These are phyloP conservation scores for Colletotrichum eremochloae DNA, from an alignment of 2,329 filamentous ascomycete species.

Conservation along the genomic window DNA sequence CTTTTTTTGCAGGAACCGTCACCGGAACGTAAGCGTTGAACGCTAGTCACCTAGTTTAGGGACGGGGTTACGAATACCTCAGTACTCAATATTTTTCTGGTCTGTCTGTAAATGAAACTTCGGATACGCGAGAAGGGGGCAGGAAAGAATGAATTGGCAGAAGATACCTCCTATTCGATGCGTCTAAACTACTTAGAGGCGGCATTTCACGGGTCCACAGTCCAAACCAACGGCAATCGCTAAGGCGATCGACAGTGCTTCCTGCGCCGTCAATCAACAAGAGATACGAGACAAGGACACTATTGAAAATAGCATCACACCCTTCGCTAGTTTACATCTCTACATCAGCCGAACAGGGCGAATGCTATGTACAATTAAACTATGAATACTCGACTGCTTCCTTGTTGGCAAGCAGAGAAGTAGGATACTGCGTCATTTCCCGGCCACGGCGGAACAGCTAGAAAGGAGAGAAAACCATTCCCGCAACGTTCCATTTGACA, in stretches of 20 bases:
- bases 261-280: background rate
- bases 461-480: background rate
- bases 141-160: background rate
- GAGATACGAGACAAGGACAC: background rate
- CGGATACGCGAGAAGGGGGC: background rate
- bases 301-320: background rate
- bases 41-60: background rate
- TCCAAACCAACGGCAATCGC: background rate
- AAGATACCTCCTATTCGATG: background rate
- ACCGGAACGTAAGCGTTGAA: background rate
- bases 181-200: background rate
- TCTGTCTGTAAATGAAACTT: too few relatives aligned
- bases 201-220: background rate
- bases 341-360: background rate
- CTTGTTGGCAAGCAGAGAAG: background rate
- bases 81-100: background rate
- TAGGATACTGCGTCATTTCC: too few relatives aligned
- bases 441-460: background rate
- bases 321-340: background rate
- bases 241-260: slow-evolving; percentile 5
- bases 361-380: background rate
- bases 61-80: too few relatives aligned
- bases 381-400: background rate
- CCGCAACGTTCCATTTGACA: background rate
- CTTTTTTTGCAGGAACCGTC: background rate